A percentile compares a stretch with the other conserved stretches of the same genome.
Conservation (phyloP, 106 monocot genomes). For the Dendrobium chrysotoxum region DNA sequence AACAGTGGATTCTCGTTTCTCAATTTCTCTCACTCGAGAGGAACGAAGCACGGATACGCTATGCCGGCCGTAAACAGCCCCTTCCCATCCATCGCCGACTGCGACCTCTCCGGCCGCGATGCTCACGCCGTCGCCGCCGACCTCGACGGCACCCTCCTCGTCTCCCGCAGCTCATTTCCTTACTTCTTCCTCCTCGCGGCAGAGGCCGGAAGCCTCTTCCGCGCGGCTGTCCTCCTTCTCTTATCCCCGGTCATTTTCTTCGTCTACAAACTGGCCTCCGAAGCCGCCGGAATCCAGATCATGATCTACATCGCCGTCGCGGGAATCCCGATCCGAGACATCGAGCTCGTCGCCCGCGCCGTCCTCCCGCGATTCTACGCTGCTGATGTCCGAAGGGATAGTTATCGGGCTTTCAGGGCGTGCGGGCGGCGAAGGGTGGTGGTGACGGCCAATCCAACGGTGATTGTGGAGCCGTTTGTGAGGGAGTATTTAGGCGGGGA, state of each 20-base stretch:
- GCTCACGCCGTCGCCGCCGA: constrained; percentile 56
- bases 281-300: constrained; percentile 51
- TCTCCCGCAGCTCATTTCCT: constrained; percentile 69
- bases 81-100: constrained; percentile 38
- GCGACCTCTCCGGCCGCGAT: constrained; percentile 20
- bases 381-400: constrained; percentile 52
- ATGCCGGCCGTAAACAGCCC: constrained; percentile 5
- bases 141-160: constrained; percentile 82
- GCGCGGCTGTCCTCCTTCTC: constrained; percentile 62
- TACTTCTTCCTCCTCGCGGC: constrained; percentile 87
- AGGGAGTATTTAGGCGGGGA: constrained; percentile 65
- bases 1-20: not conserved
- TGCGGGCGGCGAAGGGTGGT: constrained; percentile 61
- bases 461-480: constrained; percentile 80
- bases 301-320: constrained; percentile 55
- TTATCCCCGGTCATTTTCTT: constrained; percentile 43
- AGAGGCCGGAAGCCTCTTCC: constrained; percentile 71
- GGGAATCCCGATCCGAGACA: constrained; percentile 44
- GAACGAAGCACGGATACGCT: not conserved
- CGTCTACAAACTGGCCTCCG: constrained; percentile 51
- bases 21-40: not conserved
- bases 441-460: constrained; percentile 74
- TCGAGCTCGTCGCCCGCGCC: constrained; percentile 49
- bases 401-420: constrained; percentile 47
- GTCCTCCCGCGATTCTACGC: constrained; percentile 87